phyloP scores from a whole-genome alignment of 768 basidiomycete species.

The Pleurotus citrinopileatus region DNA sequence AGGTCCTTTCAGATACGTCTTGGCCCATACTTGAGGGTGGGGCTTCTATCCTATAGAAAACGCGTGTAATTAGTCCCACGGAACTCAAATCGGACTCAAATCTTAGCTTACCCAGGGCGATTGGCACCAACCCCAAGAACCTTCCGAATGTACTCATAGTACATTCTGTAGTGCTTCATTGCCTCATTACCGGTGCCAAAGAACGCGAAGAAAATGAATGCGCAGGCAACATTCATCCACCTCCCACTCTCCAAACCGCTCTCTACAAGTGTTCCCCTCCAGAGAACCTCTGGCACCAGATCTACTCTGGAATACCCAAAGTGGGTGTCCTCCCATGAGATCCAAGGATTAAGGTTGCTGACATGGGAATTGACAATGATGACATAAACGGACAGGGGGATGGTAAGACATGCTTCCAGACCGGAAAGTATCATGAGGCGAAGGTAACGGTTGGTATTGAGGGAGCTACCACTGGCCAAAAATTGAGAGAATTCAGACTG shows the following conservation, averaged over 20 bases:
- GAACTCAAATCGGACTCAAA: neutral
- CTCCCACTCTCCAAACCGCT: constrained; percentile 30
- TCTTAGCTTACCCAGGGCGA: neutral
- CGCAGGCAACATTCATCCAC: constrained; percentile 39
- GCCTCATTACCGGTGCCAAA: constrained; percentile 59
- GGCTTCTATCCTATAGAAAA: too few species aligned
- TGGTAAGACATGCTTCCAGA: constrained; percentile 35
- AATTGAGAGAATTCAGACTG: constrained; percentile 3
- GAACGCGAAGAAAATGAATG: constrained; percentile 51
- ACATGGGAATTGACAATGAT: constrained; percentile 25
- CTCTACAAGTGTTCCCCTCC: constrained; percentile 22
- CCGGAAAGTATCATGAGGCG: constrained; percentile 48
- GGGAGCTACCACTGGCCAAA: constrained; percentile 2
- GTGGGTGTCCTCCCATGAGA: constrained; percentile 44
- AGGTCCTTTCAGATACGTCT: neutral
- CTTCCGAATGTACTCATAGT: neutral
- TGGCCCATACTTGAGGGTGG: too few species aligned
- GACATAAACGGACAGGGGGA: constrained; percentile 34
- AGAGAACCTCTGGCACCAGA: constrained; percentile 26
- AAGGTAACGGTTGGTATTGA: constrained; percentile 39
- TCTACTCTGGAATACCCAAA: constrained; percentile 34
- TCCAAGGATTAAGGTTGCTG: constrained; percentile 30
- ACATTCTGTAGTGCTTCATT: constrained; percentile 33
- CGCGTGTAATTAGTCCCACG: neutral
- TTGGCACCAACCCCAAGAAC: neutral